A percentile compares a stretch with the other conserved stretches of the same genome.
Evolutionary conservation across 331 rosid species (phyloP).

Genomic region (Rosa hybrid): DNA sequence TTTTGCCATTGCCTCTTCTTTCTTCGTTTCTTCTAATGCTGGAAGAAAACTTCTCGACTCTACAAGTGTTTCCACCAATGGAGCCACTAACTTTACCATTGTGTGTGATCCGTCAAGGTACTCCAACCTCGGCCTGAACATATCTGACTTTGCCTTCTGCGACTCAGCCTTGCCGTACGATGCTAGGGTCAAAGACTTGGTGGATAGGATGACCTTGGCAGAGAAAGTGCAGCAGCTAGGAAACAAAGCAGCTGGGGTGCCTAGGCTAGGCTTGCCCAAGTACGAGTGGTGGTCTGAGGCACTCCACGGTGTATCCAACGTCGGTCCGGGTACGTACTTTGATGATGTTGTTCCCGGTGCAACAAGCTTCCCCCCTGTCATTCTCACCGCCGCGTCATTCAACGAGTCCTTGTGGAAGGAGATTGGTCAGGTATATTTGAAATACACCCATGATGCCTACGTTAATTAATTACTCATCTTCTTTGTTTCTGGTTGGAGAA

Average conservation of each 20-base stretch:
- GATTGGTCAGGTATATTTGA: constrained; percentile 17
- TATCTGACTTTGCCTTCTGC: constrained; percentile 7
- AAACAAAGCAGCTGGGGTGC: not conserved
- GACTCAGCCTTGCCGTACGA: not conserved
- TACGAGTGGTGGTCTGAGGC: constrained; percentile 35
- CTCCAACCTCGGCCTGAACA: not conserved
- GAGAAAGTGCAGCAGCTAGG: constrained; percentile 23
- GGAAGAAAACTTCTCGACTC: constrained; percentile 5
- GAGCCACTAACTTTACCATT: not conserved
- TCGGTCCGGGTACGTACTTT: constrained; percentile 18
- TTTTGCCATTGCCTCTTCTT: not conserved
- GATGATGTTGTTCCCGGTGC: constrained; percentile 16
- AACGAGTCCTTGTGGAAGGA: constrained; percentile 17
- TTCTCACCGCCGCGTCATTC: constrained; percentile 17
- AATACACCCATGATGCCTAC: not conserved
- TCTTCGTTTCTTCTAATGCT: not conserved
- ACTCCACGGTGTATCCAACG: constrained; percentile 26
- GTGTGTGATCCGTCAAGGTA: constrained; percentile 17
- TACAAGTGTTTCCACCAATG: not conserved
- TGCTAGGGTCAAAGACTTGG: constrained; percentile 17
- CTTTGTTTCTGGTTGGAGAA: not conserved
- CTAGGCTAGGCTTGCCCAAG: not conserved
- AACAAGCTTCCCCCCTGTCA: constrained; percentile 21
- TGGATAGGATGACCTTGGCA: constrained; percentile 17
- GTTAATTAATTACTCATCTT: not conserved